These are phyloP conservation scores for Cadophora sp. DNA, from an alignment of 2,329 filamentous ascomycete species.

Conservation along the genomic window DNA sequence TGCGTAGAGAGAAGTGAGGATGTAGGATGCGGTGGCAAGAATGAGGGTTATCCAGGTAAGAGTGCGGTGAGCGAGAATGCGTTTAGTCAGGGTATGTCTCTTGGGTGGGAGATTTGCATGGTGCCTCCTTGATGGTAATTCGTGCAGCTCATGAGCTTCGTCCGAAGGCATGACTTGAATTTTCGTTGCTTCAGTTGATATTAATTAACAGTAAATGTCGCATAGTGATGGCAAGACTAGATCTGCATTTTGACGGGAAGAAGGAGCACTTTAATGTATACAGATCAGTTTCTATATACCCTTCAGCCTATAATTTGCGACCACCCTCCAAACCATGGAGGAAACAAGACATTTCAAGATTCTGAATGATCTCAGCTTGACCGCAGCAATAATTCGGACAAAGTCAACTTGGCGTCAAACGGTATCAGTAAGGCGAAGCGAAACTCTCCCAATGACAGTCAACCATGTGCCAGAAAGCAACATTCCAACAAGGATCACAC, in stretches of 20 bases:
- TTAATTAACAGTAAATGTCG: not conserved
- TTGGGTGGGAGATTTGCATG: not conserved
- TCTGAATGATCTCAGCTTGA: too few species aligned
- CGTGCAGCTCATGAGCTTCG: not conserved
- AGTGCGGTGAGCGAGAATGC: not conserved
- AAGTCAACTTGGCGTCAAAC: too few species aligned
- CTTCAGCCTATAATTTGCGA: too few species aligned
- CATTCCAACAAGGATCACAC: too few species aligned
- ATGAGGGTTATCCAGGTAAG: conserved; percentile 5
- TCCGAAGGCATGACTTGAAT: not conserved
- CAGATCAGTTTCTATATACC: not conserved
- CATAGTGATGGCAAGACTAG: not conserved
- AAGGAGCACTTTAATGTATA: not conserved
- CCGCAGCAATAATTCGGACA: too few species aligned
- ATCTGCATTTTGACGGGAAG: not conserved
- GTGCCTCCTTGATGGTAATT: not conserved
- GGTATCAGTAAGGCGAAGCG: too few species aligned
- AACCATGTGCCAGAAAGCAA: too few species aligned
- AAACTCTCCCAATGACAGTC: too few species aligned
- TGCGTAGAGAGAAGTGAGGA: not conserved
- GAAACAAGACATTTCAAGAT: too few species aligned
- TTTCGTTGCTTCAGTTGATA: not conserved
- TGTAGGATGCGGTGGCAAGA: not conserved
- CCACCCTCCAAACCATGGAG: too few species aligned
- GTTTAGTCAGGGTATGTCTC: not conserved